Evolutionary conservation across 805 yeast genomes (phyloP), one percentile per base, ranked within the genome.

Genomic region (Yamadazyma phyllophila): DNA sequence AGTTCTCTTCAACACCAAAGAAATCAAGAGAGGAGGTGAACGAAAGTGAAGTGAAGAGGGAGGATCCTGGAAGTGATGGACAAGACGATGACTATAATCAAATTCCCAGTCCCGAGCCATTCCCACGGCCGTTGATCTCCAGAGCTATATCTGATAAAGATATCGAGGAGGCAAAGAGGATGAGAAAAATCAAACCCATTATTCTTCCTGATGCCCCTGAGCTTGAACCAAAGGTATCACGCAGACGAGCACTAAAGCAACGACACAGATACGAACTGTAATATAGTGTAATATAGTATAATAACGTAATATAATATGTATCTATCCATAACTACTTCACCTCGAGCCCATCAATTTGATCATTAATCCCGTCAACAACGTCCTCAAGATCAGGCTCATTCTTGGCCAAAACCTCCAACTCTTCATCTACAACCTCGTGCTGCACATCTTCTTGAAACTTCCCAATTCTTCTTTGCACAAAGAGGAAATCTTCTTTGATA

Each of bases 121-220:
- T 41, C 2, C 40, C 43, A 14, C 41, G 43, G n/a, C 45, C 24
- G 24, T 20, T 20, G 24, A 20, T 20, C 24, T 20, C 24, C 41
- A 12, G 29, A 35, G 16, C 46, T 10, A 39, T 31, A 12, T 31
- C 49, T 2, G 43, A 44, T 14, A 41, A 40, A 17, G 55, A 49
- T 30, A 52, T 52, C 8, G 73, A 63, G 33, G 65, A 64, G 3
- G 74, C 74, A 2, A 71, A 68, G 48, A 51, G 50, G 17, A 49
- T 67, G 33, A 55, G 67, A 39, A 52, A 57, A 42, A 69, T 70
- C 30, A 63, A 64, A 11, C 76, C 75, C 2, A 64, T 71, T 6
- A 55, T 58, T 41, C 54, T 70, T 6, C 75, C 74, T 1, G 66
- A 62, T 11, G 63, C 60, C 10, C 20, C 26, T 2, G 45, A 42